Evolutionary conservation across 2,329 filamentous ascomycete genomes (phyloP).

Genomic region (Lecanicillium sp.): DNA sequence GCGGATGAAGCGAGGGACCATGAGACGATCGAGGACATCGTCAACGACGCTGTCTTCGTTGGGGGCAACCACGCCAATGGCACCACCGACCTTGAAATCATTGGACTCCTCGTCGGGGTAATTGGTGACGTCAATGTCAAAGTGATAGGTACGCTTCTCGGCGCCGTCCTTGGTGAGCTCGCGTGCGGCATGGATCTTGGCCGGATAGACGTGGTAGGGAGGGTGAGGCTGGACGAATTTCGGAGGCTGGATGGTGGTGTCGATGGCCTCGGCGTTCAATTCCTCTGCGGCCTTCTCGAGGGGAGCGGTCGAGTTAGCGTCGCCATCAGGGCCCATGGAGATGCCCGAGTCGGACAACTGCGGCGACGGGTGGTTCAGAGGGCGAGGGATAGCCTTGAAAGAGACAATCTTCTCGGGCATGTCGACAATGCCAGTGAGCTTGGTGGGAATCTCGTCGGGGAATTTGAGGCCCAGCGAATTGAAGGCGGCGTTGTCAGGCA

Average conservation of each 20-base stretch:
- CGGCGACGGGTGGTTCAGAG: conserved; percentile 19
- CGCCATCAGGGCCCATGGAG: conserved; percentile 34
- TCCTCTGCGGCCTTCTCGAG: conserved; percentile 21
- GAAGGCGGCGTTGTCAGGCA: conserved; percentile 82
- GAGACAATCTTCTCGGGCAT: conserved; percentile 71
- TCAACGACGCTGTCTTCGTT: conserved; percentile 75
- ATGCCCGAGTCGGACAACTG: conserved; percentile 46
- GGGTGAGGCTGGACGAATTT: conserved; percentile 90
- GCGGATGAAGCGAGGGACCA: conserved; percentile 74
- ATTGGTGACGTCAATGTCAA: conserved; percentile 92
- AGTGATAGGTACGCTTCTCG: conserved; percentile 96
- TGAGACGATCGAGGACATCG: conserved; percentile 73
- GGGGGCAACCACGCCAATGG: conserved; percentile 86
- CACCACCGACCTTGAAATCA: conserved; percentile 94
- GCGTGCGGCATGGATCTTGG: conserved; percentile 76
- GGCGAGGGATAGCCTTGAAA: conserved; percentile 52
- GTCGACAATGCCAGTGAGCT: conserved; percentile 63
- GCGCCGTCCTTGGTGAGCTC: conserved; percentile 84
- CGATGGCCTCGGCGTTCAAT: conserved; percentile 34
- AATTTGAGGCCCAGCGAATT: conserved; percentile 71
- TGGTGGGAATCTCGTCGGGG: conserved; percentile 60
- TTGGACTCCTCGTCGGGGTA: conserved; percentile 79
- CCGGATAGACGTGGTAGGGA: conserved; percentile 85
- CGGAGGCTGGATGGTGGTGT: conserved; percentile 67
- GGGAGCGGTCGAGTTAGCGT: conserved; percentile 26